phyloP scores from a whole-genome alignment of 2,329 filamentous ascomycete genomes.

The Claviceps capensis region DNA sequence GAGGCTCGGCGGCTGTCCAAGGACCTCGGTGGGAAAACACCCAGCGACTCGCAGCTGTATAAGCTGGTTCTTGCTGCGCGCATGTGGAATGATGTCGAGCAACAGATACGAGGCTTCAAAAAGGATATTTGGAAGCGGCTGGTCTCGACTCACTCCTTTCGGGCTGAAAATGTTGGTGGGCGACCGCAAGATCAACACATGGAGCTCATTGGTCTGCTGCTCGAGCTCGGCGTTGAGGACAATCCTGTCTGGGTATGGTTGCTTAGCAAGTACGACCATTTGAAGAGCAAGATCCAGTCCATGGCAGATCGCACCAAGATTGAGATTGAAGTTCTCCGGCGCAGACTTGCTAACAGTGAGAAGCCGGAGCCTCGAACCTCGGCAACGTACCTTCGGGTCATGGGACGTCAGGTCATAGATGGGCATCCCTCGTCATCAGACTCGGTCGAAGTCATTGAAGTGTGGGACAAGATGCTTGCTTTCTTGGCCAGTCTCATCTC shows the following conservation, averaged over 20 bases:
- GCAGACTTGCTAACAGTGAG: conserved; percentile 61
- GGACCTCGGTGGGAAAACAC: conserved; percentile 35
- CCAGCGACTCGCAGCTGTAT: conserved; percentile 70
- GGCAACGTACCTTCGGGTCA: conserved; percentile 62
- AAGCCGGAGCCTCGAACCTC: conserved; percentile 56
- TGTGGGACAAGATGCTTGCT: conserved; percentile 79
- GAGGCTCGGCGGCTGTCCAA: conserved; percentile 60
- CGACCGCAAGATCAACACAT: conserved; percentile 70
- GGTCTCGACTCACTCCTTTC: conserved; percentile 48
- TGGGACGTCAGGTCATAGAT: conserved; percentile 52
- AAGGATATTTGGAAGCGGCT: conserved; percentile 77
- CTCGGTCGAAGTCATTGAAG: conserved; percentile 64
- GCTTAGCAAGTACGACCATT: conserved; percentile 72
- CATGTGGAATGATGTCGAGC: conserved; percentile 90
- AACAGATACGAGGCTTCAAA: conserved; percentile 78
- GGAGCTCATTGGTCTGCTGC: conserved; percentile 73
- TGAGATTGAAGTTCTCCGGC: conserved; percentile 81
- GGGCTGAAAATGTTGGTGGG: conserved; percentile 32
- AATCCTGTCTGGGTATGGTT: conserved; percentile 98
- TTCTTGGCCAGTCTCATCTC: conserved; percentile 67
- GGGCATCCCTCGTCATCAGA: conserved; percentile 56
- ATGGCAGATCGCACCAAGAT: conserved; percentile 77
- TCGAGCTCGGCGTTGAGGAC: conserved; percentile 90
- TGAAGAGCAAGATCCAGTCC: conserved; percentile 71
- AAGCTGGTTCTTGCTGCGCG: conserved; percentile 77